phyloP scores from a whole-genome alignment of 306 rosid genomes.

The Glycine tomentella region DNA sequence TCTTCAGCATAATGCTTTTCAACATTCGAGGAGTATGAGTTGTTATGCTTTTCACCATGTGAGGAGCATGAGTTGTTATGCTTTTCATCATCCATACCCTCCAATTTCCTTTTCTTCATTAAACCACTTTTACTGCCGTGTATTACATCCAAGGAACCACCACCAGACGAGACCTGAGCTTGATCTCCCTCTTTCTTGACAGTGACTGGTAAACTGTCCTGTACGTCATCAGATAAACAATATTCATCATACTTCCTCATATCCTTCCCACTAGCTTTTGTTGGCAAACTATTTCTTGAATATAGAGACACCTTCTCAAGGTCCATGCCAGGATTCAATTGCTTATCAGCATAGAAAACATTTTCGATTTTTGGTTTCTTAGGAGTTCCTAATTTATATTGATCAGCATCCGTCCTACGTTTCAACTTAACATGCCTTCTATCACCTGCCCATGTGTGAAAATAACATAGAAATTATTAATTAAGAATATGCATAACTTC shows the following conservation, averaged over 20 bases:
- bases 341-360: constrained; percentile 44
- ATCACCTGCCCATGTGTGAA: constrained; percentile 52
- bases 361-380: constrained; percentile 62
- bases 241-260: constrained; percentile 53
- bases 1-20: constrained; percentile 51
- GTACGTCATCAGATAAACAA: constrained; percentile 52
- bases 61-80: background rate
- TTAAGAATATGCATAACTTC: too few relatives aligned
- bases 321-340: constrained; percentile 46
- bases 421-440: constrained; percentile 57
- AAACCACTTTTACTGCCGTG: constrained; percentile 41
- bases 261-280: constrained; percentile 55
- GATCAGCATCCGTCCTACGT: constrained; percentile 61
- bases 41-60: background rate
- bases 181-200: constrained; percentile 56
- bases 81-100: constrained; percentile 59
- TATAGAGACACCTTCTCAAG: constrained; percentile 52
- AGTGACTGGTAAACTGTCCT: constrained; percentile 50
- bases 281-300: constrained; percentile 52
- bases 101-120: constrained; percentile 66
- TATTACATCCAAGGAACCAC: constrained; percentile 50
- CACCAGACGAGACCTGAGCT: constrained; percentile 52
- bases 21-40: constrained; percentile 45
- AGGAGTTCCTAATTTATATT: constrained; percentile 50
- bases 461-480: constrained; percentile 14